Percentiles rank a stretch among this genome's conserved stretches.
Conservation (phyloP, 2,329 filamentous ascomycete genomes). For the Sphaerulina vaccinii region DNA sequence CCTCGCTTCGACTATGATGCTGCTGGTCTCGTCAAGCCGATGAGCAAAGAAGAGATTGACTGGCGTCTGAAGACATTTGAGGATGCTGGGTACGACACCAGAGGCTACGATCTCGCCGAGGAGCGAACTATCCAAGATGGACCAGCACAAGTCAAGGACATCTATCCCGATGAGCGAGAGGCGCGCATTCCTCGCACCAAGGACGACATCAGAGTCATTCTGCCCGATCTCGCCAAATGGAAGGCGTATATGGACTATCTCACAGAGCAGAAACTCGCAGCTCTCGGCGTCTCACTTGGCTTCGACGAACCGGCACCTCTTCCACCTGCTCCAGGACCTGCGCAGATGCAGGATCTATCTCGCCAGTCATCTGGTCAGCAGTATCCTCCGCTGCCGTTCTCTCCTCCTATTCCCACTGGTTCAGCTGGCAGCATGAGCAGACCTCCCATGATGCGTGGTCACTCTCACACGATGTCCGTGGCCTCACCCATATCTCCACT, state of each 20-base stretch:
- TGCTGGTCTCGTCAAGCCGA: conserved; percentile 44
- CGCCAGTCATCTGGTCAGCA: conserved; percentile 67
- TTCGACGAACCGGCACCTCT: conserved; percentile 63
- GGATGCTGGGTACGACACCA: conserved; percentile 65
- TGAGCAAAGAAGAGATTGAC: conserved; percentile 54
- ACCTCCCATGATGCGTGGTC: conserved; percentile 35
- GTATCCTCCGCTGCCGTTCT: conserved; percentile 75
- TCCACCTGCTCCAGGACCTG: conserved; percentile 31
- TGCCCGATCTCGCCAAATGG: conserved; percentile 72
- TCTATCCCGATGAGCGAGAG: conserved; percentile 62
- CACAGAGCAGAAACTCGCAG: conserved; percentile 87
- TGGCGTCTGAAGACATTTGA: conserved; percentile 66
- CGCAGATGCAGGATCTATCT: conserved; percentile 55
- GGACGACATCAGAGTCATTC: conserved; percentile 60
- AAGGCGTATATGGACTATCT: conserved; percentile 78
- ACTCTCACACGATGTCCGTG: conserved; percentile 59
- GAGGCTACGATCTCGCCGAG: conserved; percentile 66
- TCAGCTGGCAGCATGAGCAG: conserved; percentile 64
- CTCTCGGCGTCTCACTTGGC: conserved; percentile 80
- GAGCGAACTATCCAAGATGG: conserved; percentile 30
- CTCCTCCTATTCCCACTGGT: conserved; percentile 75
- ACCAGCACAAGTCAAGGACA: conserved; percentile 60
- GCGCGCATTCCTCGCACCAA: conserved; percentile 19
- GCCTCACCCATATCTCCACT: conserved; percentile 72
- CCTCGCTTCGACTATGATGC: conserved; percentile 45